A percentile compares a stretch with the other conserved stretches of the same genome.
phyloP scores from a whole-genome alignment of 352 stramenopile species.

The Thalassiosira oceanica region DNA sequence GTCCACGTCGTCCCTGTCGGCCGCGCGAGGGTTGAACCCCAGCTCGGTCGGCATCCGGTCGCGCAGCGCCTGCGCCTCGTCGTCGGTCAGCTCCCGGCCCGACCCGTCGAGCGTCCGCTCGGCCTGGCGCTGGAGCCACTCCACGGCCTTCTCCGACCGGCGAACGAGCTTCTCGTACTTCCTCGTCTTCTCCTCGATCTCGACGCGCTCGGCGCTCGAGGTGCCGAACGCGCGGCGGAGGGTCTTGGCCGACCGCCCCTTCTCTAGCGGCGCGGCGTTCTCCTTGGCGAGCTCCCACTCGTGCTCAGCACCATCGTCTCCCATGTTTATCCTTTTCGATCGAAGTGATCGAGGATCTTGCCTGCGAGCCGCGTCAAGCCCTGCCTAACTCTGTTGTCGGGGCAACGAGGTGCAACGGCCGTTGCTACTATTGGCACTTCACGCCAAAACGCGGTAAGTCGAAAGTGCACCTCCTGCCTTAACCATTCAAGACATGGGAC shows the following conservation, averaged over 20 bases:
- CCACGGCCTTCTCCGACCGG: constrained; percentile 27
- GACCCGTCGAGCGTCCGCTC: not conserved
- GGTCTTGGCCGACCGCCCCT: constrained; percentile 44
- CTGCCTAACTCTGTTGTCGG: too few relatives aligned
- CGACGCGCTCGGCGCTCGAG: constrained; percentile 8
- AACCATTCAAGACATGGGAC: too few relatives aligned
- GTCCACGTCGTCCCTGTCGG: constrained; percentile 23
- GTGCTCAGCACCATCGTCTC: too few relatives aligned
- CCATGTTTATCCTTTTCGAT: too few relatives aligned
- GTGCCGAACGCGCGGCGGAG: constrained; percentile 34
- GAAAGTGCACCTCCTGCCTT: too few relatives aligned
- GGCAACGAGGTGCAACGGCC: too few relatives aligned
- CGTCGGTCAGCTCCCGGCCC: constrained; percentile 16
- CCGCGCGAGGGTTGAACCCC: constrained; percentile 18
- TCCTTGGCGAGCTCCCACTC: constrained; percentile 78
- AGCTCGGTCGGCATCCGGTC: constrained; percentile 14
- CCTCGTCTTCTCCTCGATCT: constrained; percentile 34
- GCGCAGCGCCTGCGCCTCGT: constrained; percentile 10
- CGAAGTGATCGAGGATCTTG: too few relatives aligned
- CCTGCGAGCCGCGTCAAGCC: too few relatives aligned
- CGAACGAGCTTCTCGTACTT: constrained; percentile 38
- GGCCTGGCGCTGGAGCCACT: constrained; percentile 27
- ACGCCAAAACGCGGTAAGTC: too few relatives aligned
- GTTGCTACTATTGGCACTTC: too few relatives aligned
- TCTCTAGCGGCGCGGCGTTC: constrained; percentile 73